phyloP scores from a whole-genome alignment of 2,329 filamentous ascomycete genomes.

The Colletotrichum salicis region DNA sequence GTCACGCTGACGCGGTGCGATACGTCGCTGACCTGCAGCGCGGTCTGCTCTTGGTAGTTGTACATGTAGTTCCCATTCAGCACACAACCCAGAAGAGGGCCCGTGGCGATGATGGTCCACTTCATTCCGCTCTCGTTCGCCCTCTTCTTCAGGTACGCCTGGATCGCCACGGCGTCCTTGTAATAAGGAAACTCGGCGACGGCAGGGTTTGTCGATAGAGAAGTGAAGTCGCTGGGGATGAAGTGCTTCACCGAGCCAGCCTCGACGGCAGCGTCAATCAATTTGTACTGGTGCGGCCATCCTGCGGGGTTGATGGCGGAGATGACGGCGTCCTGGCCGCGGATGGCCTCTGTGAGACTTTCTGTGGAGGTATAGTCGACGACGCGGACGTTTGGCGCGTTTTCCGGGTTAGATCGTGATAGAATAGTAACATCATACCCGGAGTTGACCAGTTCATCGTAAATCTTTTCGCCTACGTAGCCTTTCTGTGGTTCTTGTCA shows the following conservation, averaged over 20 bases:
- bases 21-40: constrained; percentile 61
- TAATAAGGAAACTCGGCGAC: constrained; percentile 35
- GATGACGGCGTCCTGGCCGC: constrained; percentile 67
- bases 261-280: constrained; percentile 63
- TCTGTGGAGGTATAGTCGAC: constrained; percentile 50
- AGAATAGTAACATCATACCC: constrained; percentile 50
- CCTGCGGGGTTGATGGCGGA: constrained; percentile 52
- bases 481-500: constrained; percentile 6
- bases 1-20: constrained; percentile 56
- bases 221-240: constrained; percentile 61
- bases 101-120: constrained; percentile 52
- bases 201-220: constrained; percentile 35
- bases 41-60: constrained; percentile 35
- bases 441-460: constrained; percentile 10
- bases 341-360: constrained; percentile 61
- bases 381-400: constrained; percentile 43
- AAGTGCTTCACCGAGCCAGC: constrained; percentile 63
- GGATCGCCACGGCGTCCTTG: constrained; percentile 34
- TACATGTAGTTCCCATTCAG: constrained; percentile 5
- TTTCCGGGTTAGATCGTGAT: constrained; percentile 51
- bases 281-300: constrained; percentile 56
- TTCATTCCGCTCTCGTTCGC: constrained; percentile 35
- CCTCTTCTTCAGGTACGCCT: constrained; percentile 21
- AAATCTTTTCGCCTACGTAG: constrained; percentile 11
- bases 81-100: constrained; percentile 51